phyloP scores from a whole-genome alignment of 129 eudicot species.

The Chrysanthemum seticuspe region DNA sequence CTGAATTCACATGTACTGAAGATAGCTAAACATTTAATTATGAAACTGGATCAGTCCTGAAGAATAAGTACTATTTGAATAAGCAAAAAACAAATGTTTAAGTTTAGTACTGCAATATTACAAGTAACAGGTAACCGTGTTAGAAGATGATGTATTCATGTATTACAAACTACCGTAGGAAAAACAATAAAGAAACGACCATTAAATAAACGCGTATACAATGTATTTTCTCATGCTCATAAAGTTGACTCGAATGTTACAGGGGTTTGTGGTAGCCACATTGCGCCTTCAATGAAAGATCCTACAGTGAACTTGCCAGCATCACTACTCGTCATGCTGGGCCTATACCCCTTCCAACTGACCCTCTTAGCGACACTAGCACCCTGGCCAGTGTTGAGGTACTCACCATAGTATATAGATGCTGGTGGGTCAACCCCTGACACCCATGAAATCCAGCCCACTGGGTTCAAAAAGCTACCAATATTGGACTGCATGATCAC shows the following conservation, averaged over 20 bases:
- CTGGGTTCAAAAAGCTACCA: constrained; percentile 45
- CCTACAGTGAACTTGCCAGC: constrained; percentile 58
- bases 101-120: constrained; percentile 17
- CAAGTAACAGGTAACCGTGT: constrained; percentile 19
- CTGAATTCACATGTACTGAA: too few relatives aligned
- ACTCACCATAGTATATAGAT: constrained; percentile 66
- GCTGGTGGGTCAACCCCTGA: constrained; percentile 55
- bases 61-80: too few relatives aligned
- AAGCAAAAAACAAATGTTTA: too few relatives aligned
- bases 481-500: constrained; percentile 62
- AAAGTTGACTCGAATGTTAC: constrained; percentile 46
- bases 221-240: constrained; percentile 7
- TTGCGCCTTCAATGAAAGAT: constrained; percentile 48
- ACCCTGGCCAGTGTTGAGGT: constrained; percentile 60
- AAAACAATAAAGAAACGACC: background rate
- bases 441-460: constrained; percentile 75
- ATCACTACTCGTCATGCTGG: constrained; percentile 36
- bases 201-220: constrained; percentile 7
- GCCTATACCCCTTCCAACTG: constrained; percentile 64
- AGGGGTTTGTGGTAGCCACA: constrained; percentile 49
- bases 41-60: too few relatives aligned
- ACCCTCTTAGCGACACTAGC: constrained; percentile 45
- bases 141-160: constrained; percentile 26
- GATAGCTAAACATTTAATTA: too few relatives aligned
- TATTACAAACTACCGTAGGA: constrained; percentile 23